Base-by-base conservation (phyloP, 2,329 filamentous ascomycete species). In the Ascochyta koolunga region DNA sequence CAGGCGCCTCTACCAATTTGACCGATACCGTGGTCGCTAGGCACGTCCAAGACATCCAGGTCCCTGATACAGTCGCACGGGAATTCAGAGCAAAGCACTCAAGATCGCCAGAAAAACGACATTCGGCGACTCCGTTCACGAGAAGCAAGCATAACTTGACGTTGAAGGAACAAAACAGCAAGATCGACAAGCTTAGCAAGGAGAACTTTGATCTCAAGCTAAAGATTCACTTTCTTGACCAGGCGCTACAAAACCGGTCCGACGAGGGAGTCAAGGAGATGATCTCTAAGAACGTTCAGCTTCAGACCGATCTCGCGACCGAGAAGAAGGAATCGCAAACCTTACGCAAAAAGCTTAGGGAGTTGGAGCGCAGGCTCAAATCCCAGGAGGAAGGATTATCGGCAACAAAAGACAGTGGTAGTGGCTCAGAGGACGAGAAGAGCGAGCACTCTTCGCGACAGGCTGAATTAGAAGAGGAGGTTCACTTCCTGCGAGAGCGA, bases 181-280 rank as follows among this genome's bases (percentile, higher is more conserved):
- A 93, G 13, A 97, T 99, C 60, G 95, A 99, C 75, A 87, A 93
- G 54, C 82, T 98, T 2, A 96, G 91, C 56, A 99, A 99, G 77
- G 95, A 99, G 74, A 99, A 99, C 39, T 99, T 98, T 71, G 93
- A 97, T 72, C 79, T 98, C 50, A 97, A 98, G 76, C 87, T 98
- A 76, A 96, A 96, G 73, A 95, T 98, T 61, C 96, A 97, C 82
- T 99, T 97, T 70, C 83, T 99, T 42, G 96, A 93, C 67, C 91
- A 98, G 73, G 89, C 93, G 1, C 79, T 99, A 18, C 92, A 96
- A 75, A 95, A 93, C 70, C 84, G 96, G 36, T 97, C 93, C 1
- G 93, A 98, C 72, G 93, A 98, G 77, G 92, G 93, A 60, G 89
- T 99, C 72, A 96, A 96, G 77, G 93, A 97, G 73, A 96, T 97